Evolutionary conservation across 306 rosid species (phyloP).

Genomic region (Heteromeles arbutifolia): DNA sequence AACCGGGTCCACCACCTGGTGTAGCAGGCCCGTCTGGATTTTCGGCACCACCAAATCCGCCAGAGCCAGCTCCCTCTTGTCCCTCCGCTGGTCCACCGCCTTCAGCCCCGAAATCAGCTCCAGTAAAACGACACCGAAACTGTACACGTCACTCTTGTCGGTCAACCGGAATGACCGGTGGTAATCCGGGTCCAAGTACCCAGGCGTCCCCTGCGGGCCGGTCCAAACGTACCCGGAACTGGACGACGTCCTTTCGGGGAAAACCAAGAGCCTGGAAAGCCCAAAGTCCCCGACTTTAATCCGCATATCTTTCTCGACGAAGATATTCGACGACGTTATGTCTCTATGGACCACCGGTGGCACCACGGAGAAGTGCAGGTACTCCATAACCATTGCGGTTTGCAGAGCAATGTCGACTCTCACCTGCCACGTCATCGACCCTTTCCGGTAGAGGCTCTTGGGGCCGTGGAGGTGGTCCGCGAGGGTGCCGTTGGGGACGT

Average conservation of each 20-base stretch:
- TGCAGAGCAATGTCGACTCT: conserved; percentile 73
- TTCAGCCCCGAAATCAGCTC: conserved; percentile 69
- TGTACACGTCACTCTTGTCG: conserved; percentile 93
- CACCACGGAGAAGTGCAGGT: conserved; percentile 66
- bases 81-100: conserved; percentile 76
- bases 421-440: conserved; percentile 57
- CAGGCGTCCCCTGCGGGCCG: conserved; percentile 96
- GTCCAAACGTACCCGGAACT: conserved; percentile 74
- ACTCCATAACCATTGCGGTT: conserved; percentile 90
- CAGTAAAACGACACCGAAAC: conserved; percentile 79
- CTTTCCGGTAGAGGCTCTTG: conserved; percentile 30
- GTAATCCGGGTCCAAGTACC: conserved; percentile 91
- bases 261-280: conserved; percentile 58
- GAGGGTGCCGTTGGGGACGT: conserved; percentile 82
- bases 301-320: conserved; percentile 80
- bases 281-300: conserved; percentile 96
- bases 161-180: conserved; percentile 85
- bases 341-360: conserved; percentile 91
- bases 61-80: conserved; percentile 66
- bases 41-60: conserved; percentile 82
- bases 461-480: conserved; percentile 79
- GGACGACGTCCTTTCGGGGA: conserved; percentile 47
- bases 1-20: conserved; percentile 65
- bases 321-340: conserved; percentile 76
- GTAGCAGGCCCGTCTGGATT: conserved; percentile 76